Percentiles rank a stretch among this genome's conserved stretches.
phyloP scores from a whole-genome alignment of 768 basidiomycete species.

The Hericium erinaceus region DNA sequence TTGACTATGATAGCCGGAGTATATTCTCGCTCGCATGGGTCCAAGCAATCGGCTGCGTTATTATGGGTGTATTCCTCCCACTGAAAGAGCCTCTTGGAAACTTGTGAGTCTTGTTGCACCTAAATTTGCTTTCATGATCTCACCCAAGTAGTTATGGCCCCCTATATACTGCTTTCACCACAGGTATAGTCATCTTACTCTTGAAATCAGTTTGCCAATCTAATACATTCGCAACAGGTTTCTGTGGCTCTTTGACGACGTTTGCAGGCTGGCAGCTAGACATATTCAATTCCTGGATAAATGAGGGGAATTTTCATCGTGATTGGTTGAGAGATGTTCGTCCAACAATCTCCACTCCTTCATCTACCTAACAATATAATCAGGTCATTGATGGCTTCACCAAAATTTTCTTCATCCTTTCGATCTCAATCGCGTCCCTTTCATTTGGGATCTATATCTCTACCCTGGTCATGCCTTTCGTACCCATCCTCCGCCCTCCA shows the following conservation, averaged over 20 bases:
- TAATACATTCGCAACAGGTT: conserved; percentile 37
- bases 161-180: conserved; percentile 79
- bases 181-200: conserved; percentile 40
- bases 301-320: conserved; percentile 44
- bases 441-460: conserved; percentile 64
- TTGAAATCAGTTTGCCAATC: background rate
- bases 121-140: conserved; percentile 2
- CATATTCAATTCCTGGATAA: conserved; percentile 78
- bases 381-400: conserved; percentile 86
- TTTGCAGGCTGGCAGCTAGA: conserved; percentile 95
- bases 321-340: conserved; percentile 67
- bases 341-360: background rate
- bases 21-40: conserved; percentile 81
- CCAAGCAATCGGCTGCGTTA: conserved; percentile 80
- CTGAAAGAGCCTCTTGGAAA: conserved; percentile 63
- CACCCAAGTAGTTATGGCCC: conserved; percentile 64
- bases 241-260: conserved; percentile 94
- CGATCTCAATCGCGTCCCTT: conserved; percentile 68
- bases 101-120: conserved; percentile 45
- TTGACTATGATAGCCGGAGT: conserved; percentile 60
- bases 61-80: conserved; percentile 78
- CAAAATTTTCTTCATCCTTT: conserved; percentile 70
- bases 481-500: conserved; percentile 36
- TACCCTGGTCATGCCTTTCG: conserved; percentile 27
- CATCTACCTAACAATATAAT: conserved; percentile 4